phyloP scores from a whole-genome alignment of 257 asterid genomes.

The Ophiorrhiza pumila region DNA sequence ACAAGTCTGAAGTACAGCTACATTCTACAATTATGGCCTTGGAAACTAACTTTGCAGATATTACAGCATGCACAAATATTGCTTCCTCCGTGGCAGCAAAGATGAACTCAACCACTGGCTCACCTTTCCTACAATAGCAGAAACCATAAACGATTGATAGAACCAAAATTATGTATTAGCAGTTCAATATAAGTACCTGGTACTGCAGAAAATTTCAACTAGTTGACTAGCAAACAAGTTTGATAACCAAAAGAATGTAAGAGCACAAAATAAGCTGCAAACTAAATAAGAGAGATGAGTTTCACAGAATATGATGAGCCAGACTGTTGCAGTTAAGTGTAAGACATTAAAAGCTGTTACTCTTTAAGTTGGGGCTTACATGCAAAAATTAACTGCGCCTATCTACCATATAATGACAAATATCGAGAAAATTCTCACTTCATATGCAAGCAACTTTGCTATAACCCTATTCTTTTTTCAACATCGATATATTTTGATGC shows the following conservation, averaged over 20 bases:
- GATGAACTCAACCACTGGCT: slow-evolving; percentile 90
- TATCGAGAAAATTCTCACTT: not conserved
- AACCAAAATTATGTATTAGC: slow-evolving; percentile 4
- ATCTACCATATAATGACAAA: not conserved
- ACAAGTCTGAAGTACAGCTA: slow-evolving; percentile 15
- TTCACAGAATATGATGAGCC: not conserved
- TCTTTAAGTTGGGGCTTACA: not conserved
- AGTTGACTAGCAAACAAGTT: not conserved
- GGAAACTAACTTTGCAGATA: slow-evolving; percentile 76
- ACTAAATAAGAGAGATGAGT: not conserved
- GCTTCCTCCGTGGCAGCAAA: slow-evolving; percentile 96
- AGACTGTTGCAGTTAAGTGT: not conserved
- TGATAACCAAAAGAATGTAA: not conserved
- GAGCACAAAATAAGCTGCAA: not conserved
- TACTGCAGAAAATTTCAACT: not conserved
- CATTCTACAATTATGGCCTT: slow-evolving; percentile 9
- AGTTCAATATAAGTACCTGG: not conserved
- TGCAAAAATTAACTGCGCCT: not conserved
- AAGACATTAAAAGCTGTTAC: not conserved
- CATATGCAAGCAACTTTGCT: too few species aligned
- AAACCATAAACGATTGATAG: slow-evolving; percentile 21
- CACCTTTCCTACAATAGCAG: slow-evolving; percentile 76
- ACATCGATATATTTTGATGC: too few species aligned
- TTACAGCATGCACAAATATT: slow-evolving; percentile 81
- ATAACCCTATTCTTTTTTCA: too few species aligned